These are phyloP conservation scores for Saccharomyces pastorianus DNA, from an alignment of 1,139 yeast species.

Conservation along the genomic window DNA sequence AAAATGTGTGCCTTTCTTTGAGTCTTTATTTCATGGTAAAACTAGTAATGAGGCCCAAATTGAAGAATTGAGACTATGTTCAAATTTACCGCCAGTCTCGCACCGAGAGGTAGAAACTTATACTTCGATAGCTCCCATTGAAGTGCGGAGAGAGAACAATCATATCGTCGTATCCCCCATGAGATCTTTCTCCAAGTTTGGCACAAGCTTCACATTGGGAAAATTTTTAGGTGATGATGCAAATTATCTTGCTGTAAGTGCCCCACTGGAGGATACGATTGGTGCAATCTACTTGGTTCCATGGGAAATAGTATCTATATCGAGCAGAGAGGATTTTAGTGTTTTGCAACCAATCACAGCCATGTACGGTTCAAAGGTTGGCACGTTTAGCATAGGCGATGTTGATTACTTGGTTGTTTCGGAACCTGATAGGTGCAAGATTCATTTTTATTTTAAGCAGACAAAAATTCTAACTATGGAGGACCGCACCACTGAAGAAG, in stretches of 20 bases:
- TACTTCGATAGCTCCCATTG: neutral
- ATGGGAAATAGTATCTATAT: conserved; percentile 11
- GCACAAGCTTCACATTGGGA: conserved; percentile 37
- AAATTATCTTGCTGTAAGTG: conserved; percentile 40
- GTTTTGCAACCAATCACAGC: conserved; percentile 15
- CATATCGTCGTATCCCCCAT: conserved; percentile 23
- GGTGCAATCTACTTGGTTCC: conserved; percentile 41
- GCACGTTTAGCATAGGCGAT: conserved; percentile 19
- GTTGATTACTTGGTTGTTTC: conserved; percentile 31
- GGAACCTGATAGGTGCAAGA: conserved; percentile 33
- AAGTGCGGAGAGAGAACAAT: neutral
- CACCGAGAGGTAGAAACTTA: neutral
- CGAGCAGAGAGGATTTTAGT: too few species aligned
- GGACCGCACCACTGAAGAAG: conserved; percentile 11
- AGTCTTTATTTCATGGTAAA: conserved; percentile 7
- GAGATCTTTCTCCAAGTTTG: conserved; percentile 36
- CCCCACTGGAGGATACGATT: conserved; percentile 37
- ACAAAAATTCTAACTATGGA: conserved; percentile 20
- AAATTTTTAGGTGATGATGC: conserved; percentile 32
- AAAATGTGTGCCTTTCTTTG: conserved; percentile 13
- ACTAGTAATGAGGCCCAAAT: conserved; percentile 3
- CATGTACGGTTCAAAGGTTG: conserved; percentile 32
- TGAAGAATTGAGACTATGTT: conserved; percentile 6
- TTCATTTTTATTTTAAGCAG: conserved; percentile 21
- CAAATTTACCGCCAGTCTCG: conserved; percentile 13